These are phyloP conservation scores for Chenopodium quinoa DNA, from an alignment of 148 eudicot species.

Conservation along the genomic window DNA sequence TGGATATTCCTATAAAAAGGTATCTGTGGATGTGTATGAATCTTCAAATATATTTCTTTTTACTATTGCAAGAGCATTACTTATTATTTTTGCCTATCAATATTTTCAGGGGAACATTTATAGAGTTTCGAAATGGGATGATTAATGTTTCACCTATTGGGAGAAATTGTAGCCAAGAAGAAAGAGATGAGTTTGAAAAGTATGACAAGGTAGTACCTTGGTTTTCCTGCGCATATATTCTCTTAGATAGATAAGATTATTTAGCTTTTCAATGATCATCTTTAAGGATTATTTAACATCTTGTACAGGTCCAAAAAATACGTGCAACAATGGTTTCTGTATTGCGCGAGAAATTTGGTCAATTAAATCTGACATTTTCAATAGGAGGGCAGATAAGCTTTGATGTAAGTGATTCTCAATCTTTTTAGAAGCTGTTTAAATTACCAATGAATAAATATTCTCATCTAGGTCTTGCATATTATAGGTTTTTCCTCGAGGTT, in stretches of 20 bases:
- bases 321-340: slow-evolving; percentile 80
- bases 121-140: slow-evolving; percentile 97
- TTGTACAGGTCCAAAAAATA: slow-evolving; percentile 66
- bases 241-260: not conserved
- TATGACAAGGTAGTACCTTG: slow-evolving; percentile 73
- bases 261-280: not conserved
- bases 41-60: not conserved
- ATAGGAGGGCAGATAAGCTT: slow-evolving; percentile 97
- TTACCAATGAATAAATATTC: not conserved
- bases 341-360: slow-evolving; percentile 85
- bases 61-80: not conserved
- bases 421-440: not conserved
- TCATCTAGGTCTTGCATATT: not conserved
- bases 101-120: slow-evolving; percentile 77
- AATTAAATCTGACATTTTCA: slow-evolving; percentile 78
- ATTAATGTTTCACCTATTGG: slow-evolving; percentile 96
- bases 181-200: slow-evolving; percentile 89
- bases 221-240: not conserved
- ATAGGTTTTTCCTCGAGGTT: slow-evolving; percentile 93
- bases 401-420: slow-evolving; percentile 57
- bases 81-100: not conserved
- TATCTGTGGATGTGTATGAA: slow-evolving; percentile 22
- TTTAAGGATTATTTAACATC: not conserved
- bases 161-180: slow-evolving; percentile 97
- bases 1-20: slow-evolving; percentile 97